Evolutionary conservation across 805 yeast genomes (phyloP).

Genomic region (Saturnispora hagleri): DNA sequence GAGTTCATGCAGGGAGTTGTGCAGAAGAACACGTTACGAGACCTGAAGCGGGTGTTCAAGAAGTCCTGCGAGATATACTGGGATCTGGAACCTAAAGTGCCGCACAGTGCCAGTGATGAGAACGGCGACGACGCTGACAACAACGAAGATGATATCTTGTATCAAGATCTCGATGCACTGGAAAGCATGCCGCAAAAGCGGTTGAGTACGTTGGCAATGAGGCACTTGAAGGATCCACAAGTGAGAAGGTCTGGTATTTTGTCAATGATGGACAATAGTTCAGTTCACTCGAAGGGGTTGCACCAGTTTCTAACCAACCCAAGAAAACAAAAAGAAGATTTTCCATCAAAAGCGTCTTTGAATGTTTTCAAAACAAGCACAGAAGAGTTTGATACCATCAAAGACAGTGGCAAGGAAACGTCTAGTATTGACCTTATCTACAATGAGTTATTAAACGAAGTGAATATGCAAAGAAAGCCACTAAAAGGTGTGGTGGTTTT

Average conservation of each 20-base stretch:
- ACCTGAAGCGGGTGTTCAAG: constrained; percentile 27
- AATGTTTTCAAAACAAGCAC: constrained; percentile 16
- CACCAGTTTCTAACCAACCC: constrained; percentile 9
- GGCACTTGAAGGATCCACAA: constrained; percentile 31
- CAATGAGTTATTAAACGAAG: constrained; percentile 22
- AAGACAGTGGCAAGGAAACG: background rate
- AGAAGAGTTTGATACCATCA: background rate
- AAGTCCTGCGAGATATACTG: constrained; percentile 27
- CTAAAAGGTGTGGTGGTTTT: constrained; percentile 24
- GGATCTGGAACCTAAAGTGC: constrained; percentile 17
- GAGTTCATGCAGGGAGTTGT: constrained; percentile 11
- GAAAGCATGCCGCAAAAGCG: constrained; percentile 15
- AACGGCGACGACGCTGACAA: too few species aligned
- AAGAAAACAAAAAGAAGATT: background rate
- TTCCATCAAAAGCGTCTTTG: constrained; percentile 27
- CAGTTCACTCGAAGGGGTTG: background rate
- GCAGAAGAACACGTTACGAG: constrained; percentile 24
- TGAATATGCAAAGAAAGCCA: constrained; percentile 22
- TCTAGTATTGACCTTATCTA: constrained; percentile 19
- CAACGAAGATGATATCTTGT: background rate
- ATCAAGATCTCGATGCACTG: constrained; percentile 12
- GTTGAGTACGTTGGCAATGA: constrained; percentile 30
- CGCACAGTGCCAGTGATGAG: too few species aligned
- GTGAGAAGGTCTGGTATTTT: constrained; percentile 34
- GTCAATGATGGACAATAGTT: constrained; percentile 21